Percentiles rank a stretch among this genome's conserved stretches.
These are phyloP conservation scores for Saturnispora galanensis DNA, from an alignment of 805 yeast species.

Conservation along the genomic window DNA sequence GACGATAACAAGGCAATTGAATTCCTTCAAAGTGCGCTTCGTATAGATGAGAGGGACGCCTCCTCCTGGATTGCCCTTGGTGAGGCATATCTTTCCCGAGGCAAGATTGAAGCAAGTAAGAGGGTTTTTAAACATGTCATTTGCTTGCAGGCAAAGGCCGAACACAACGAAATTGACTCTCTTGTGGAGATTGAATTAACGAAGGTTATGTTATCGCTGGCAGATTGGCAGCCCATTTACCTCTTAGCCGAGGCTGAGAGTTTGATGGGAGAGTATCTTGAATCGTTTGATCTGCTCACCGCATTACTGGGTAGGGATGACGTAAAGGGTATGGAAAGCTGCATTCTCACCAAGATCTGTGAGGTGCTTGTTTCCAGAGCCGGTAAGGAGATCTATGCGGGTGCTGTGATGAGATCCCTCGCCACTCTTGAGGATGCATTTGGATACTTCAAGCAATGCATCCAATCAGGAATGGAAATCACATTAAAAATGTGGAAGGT, in stretches of 20 bases:
- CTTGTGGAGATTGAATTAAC: slow-evolving; percentile 7
- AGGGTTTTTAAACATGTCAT: slow-evolving; percentile 70
- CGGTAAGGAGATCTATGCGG: slow-evolving; percentile 39
- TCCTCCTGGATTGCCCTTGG: slow-evolving; percentile 95
- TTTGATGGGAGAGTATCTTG: slow-evolving; percentile 55
- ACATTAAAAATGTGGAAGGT: slow-evolving; percentile 60
- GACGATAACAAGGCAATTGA: slow-evolving; percentile 75
- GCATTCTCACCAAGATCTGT: slow-evolving; percentile 43
- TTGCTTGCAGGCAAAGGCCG: slow-evolving; percentile 28
- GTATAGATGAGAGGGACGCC: slow-evolving; percentile 55
- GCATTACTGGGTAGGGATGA: slow-evolving; percentile 26
- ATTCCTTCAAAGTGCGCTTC: slow-evolving; percentile 77
- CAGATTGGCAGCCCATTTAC: slow-evolving; percentile 53
- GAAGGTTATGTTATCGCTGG: slow-evolving; percentile 8
- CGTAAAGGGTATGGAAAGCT: slow-evolving; percentile 30
- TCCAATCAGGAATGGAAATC: slow-evolving; percentile 15
- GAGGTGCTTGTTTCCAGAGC: slow-evolving; percentile 51
- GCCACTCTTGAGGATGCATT: slow-evolving; percentile 33
- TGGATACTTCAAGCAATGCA: slow-evolving; percentile 17
- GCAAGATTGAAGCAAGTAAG: slow-evolving; percentile 75
- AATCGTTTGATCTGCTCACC: slow-evolving; percentile 42
- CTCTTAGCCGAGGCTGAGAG: slow-evolving; percentile 58
- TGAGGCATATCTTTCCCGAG: slow-evolving; percentile 83
- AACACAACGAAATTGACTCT: neutral
- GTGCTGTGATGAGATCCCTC: slow-evolving; percentile 61